phyloP scores from a whole-genome alignment of 208 protist species.

The Porcisia hertigi region DNA sequence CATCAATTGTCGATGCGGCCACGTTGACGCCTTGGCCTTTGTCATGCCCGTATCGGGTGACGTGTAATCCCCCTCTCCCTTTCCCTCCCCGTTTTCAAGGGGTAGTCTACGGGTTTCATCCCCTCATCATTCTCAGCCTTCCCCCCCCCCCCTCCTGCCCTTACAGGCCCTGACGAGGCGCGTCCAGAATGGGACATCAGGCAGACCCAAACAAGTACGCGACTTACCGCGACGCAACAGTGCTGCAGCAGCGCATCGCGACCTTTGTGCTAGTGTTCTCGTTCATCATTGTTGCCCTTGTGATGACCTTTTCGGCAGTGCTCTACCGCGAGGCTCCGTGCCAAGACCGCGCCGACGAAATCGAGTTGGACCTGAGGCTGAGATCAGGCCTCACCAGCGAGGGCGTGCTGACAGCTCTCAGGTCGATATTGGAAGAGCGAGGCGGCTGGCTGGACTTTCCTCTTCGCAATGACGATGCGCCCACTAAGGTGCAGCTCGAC shows the following conservation, averaged over 20 bases:
- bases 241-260: conserved; percentile 56
- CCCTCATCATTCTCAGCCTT: background rate
- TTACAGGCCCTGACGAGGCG: background rate
- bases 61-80: background rate
- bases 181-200: conserved; percentile 41
- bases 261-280: conserved; percentile 80
- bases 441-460: conserved; percentile 24
- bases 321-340: conserved; percentile 60
- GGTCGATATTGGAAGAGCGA: conserved; percentile 31
- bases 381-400: conserved; percentile 21
- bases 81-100: background rate
- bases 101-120: background rate
- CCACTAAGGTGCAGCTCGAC: conserved; percentile 38
- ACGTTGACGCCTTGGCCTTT: background rate
- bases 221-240: conserved; percentile 45
- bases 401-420: conserved; percentile 31
- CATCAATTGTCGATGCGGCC: background rate
- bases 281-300: conserved; percentile 54
- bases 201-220: conserved; percentile 30
- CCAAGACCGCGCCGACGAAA: conserved; percentile 68
- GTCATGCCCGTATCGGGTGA: no score
- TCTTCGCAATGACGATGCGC: conserved; percentile 19
- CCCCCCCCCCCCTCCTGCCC: no score
- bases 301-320: conserved; percentile 64
- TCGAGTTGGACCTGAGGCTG: conserved; percentile 40